These are phyloP conservation scores for Penicillium atrosanguineum DNA, from an alignment of 495 filamentous ascomycete species.

Conservation along the genomic window DNA sequence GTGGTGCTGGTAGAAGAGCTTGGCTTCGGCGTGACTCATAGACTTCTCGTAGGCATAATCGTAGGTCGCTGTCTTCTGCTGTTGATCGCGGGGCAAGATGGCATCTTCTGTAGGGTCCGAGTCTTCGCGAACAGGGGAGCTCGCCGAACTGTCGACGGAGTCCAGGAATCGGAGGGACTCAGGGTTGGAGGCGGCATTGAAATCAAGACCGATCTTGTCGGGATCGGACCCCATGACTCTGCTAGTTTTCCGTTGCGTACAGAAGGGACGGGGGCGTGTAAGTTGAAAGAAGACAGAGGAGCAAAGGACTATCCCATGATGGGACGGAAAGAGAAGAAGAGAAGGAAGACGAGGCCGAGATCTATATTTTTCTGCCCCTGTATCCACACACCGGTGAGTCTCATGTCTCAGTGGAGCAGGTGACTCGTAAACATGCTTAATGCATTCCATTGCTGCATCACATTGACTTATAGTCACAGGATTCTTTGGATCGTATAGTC, in stretches of 20 bases:
- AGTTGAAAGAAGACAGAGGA: background rate
- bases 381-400: constrained; percentile 3
- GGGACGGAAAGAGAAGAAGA: background rate
- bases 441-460: no score
- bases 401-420: background rate
- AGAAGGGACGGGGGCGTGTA: no score
- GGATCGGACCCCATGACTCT: constrained; percentile 26
- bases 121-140: constrained; percentile 15
- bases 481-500: no score
- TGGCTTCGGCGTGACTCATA: constrained; percentile 86
- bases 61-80: constrained; percentile 78
- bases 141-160: constrained; percentile 7
- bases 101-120: constrained; percentile 16
- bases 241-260: background rate
- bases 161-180: constrained; percentile 9
- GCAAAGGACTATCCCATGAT: background rate
- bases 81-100: constrained; percentile 70
- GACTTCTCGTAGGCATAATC: constrained; percentile 87
- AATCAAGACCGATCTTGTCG: constrained; percentile 17
- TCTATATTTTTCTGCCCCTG: constrained; percentile 1
- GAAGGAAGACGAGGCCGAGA: background rate
- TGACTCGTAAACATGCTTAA: background rate
- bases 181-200: constrained; percentile 22
- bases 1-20: constrained; percentile 90
- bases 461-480: no score